Evolutionary conservation across 2,329 filamentous ascomycete genomes (phyloP), one percentile per base, ranked within the genome.

Genomic region (Fusarium tricinctum): DNA sequence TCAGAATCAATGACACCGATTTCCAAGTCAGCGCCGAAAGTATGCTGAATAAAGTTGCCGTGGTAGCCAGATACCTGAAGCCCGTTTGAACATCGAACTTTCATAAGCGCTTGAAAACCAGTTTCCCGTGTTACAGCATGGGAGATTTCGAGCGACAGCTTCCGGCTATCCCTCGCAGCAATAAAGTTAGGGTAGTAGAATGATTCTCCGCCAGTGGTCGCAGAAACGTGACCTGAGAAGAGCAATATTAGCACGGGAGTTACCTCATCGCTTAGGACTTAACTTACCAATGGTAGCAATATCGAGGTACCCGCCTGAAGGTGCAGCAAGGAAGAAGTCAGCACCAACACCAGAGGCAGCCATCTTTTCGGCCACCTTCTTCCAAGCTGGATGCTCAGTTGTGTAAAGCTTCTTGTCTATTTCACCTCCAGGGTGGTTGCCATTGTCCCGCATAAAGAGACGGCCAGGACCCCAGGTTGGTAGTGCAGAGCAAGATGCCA

Each of bases 131-230:
- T 94, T 30, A 97, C 89, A 1, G 92, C 89, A 75, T 97, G 95
- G 70, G 90, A 88, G 68, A 99, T 89, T 81, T 99, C 96, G 47
- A 91, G 87, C 4, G 91, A 91, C 39, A 99, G 82, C 81, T 95
- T 97, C 57, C 92, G 85, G 43, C 91, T 89, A 78, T 99, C 96
- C 38, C 96, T 89, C 9, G 92, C 92, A 9, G 91, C 89, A 61
- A 97, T 90, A 82, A 97, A 99, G 78, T 98, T 99, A 45, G 96
- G 94, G 77, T 97, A 99, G 81, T 97, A 97, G 80, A 94, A 99
- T 0, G 91, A 92, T 78, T 99, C 96, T 67, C 96, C 96, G 59
- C 96, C 96, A n/a, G 93, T 97, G 30, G 92, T 90, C 42, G 93
- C 89, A 32, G 96, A 88, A 22, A 97, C 88, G 78, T 97, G 92